A percentile compares a stretch with the other conserved stretches of the same genome.
These are phyloP conservation scores for Diaporthe sp. DNA, from an alignment of 2,329 filamentous ascomycete genomes.

Conservation along the genomic window DNA sequence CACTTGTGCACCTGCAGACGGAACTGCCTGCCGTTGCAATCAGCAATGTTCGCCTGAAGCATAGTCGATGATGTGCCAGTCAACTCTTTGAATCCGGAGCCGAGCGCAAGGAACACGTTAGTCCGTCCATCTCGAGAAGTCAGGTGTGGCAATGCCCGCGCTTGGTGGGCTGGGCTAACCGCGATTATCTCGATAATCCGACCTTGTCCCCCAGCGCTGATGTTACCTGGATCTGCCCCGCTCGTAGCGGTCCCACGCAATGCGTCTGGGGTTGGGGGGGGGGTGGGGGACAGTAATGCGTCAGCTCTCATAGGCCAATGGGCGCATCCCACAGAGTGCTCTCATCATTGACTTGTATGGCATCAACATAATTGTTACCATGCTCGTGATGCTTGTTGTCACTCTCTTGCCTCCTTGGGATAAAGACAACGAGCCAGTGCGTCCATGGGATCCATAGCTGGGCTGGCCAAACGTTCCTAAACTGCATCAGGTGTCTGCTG, in stretches of 20 bases:
- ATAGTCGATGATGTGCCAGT: neutral
- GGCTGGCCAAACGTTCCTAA: neutral
- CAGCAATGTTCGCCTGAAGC: neutral
- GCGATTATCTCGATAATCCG: slow-evolving; percentile 30
- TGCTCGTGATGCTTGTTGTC: slow-evolving; percentile 5
- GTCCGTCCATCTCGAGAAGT: too few relatives aligned
- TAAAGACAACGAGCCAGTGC: neutral
- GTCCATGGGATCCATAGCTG: neutral
- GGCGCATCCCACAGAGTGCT: neutral
- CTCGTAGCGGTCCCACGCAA: slow-evolving; percentile 8
- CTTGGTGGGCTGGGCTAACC: neutral
- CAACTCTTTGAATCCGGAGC: neutral
- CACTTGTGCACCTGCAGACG: neutral
- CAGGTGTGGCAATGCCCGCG: too few relatives aligned
- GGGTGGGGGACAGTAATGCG: slow-evolving; percentile 28
- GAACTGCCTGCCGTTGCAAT: neutral
- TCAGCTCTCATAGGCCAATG: slow-evolving; percentile 29
- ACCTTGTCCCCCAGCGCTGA: neutral
- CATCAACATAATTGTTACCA: slow-evolving; percentile 36
- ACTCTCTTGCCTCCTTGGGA: slow-evolving; percentile 22
- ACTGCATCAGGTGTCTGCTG: slow-evolving; percentile 7
- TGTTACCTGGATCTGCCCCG: slow-evolving; percentile 20
- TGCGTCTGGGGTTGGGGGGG: neutral
- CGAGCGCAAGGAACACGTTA: neutral
- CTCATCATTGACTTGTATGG: slow-evolving; percentile 30